Conservation (phyloP, 768 basidiomycete genomes). For the Trametes cingulata region DNA sequence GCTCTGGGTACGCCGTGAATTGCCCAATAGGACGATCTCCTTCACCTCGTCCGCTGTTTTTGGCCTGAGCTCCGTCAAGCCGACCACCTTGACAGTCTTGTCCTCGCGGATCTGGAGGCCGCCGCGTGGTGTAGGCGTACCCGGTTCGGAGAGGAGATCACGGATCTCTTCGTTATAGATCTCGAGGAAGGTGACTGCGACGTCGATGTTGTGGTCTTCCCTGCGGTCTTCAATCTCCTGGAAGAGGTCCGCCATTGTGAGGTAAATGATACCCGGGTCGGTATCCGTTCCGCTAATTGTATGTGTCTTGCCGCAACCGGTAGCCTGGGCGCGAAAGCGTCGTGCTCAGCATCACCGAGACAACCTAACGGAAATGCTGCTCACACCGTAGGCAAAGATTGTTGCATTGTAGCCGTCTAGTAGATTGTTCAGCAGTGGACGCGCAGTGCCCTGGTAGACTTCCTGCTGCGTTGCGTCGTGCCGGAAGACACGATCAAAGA, state of each 20-base stretch:
- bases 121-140: slow-evolving; percentile 66
- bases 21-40: slow-evolving; percentile 87
- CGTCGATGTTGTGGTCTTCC: slow-evolving; percentile 84
- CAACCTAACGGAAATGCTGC: slow-evolving; percentile 31
- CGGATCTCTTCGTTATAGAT: slow-evolving; percentile 99
- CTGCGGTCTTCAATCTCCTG: slow-evolving; percentile 85
- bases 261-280: slow-evolving; percentile 93
- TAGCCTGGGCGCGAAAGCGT: slow-evolving; percentile 62
- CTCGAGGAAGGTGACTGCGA: slow-evolving; percentile 94
- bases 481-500: slow-evolving; percentile 93
- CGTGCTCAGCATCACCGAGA: neutral
- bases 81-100: slow-evolving; percentile 87
- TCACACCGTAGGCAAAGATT: slow-evolving; percentile 96
- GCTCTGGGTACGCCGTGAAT: slow-evolving; percentile 85
- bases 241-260: slow-evolving; percentile 97
- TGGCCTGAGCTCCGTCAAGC: slow-evolving; percentile 81
- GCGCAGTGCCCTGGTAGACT: slow-evolving; percentile 84
- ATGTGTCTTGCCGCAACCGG: slow-evolving; percentile 99
- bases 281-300: slow-evolving; percentile 91
- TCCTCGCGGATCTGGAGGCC: slow-evolving; percentile 94
- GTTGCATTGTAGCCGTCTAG: slow-evolving; percentile 97
- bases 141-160: slow-evolving; percentile 83
- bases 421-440: slow-evolving; percentile 80
- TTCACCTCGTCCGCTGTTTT: slow-evolving; percentile 90
- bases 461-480: slow-evolving; percentile 80